These are phyloP conservation scores for Massariosphaeria phaeospora DNA, from an alignment of 495 filamentous ascomycete genomes.

Conservation along the genomic window DNA sequence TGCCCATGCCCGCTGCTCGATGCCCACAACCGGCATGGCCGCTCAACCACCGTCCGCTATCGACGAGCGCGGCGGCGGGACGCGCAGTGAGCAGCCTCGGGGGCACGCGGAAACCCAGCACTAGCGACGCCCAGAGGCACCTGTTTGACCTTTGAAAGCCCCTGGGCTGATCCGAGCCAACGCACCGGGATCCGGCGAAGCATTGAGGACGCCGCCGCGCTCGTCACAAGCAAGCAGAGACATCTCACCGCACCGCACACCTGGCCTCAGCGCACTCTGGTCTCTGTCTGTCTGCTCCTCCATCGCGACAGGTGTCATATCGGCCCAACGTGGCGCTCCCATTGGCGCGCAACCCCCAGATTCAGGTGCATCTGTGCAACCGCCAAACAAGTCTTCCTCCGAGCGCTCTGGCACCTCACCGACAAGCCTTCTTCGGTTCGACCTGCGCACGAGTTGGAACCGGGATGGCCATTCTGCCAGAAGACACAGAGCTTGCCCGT, in stretches of 20 bases:
- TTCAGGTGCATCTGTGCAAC: constrained; percentile 20
- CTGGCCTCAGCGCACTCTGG: not conserved
- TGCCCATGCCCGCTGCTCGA: not conserved
- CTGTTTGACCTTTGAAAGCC: constrained; percentile 21
- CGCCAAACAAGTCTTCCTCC: constrained; percentile 9
- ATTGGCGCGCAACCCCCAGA: constrained; percentile 15
- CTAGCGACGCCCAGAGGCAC: constrained; percentile 16
- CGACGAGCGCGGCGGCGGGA: constrained; percentile 18
- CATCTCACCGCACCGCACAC: constrained; percentile 1
- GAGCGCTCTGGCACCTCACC: too few species aligned
- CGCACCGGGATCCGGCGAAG: constrained; percentile 8
- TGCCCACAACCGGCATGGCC: constrained; percentile 8
- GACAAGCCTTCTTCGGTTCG: too few species aligned
- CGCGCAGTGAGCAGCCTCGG: too few species aligned
- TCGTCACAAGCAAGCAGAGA: not conserved
- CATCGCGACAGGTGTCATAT: not conserved
- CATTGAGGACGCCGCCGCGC: not conserved
- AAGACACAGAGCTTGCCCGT: too few species aligned
- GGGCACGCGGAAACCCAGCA: constrained; percentile 17
- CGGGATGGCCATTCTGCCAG: constrained; percentile 25
- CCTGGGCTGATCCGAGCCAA: constrained; percentile 27
- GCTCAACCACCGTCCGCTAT: constrained; percentile 11
- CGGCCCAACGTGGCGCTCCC: constrained; percentile 11
- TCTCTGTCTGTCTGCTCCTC: not conserved
- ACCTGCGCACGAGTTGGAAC: not conserved